These are phyloP conservation scores for Aegilops speltoides DNA, from an alignment of 176 grass and related monocot species.

Conservation along the genomic window DNA sequence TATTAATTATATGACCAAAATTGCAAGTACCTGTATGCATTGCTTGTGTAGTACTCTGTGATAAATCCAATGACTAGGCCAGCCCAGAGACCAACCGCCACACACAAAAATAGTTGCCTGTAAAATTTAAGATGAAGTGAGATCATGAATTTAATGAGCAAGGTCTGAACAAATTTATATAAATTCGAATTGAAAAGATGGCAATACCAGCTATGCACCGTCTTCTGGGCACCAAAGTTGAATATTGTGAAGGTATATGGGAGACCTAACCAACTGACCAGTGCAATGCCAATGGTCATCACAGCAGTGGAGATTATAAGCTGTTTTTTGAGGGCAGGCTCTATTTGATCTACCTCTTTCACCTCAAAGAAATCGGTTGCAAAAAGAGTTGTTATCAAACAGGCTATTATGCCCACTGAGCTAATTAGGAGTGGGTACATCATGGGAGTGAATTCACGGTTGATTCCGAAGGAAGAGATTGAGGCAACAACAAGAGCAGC, in stretches of 20 bases:
- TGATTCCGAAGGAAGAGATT: conserved; percentile 93
- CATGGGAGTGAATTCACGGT: conserved; percentile 85
- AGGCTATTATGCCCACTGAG: conserved; percentile 88
- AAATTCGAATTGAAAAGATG: neutral
- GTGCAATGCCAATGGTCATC: conserved; percentile 83
- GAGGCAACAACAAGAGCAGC: conserved; percentile 89
- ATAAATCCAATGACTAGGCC: conserved; percentile 90
- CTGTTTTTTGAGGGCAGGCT: conserved; percentile 76
- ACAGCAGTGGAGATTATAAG: conserved; percentile 79
- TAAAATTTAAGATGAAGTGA: conserved; percentile 27
- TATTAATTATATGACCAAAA: neutral
- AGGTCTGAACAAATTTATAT: neutral
- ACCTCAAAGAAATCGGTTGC: conserved; percentile 89
- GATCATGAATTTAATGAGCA: neutral
- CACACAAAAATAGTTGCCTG: conserved; percentile 91
- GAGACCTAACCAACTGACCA: conserved; percentile 91
- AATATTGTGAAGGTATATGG: conserved; percentile 87
- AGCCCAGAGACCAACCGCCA: conserved; percentile 90
- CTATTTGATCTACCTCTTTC: conserved; percentile 82
- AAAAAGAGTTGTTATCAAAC: conserved; percentile 89
- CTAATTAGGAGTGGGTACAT: conserved; percentile 81
- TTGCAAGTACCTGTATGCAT: conserved; percentile 74
- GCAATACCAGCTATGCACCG: conserved; percentile 75
- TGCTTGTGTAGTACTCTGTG: conserved; percentile 95
- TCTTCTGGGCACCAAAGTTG: conserved; percentile 96